These are phyloP conservation scores for Naganishia antarctica DNA, from an alignment of 768 basidiomycete genomes.

Conservation along the genomic window DNA sequence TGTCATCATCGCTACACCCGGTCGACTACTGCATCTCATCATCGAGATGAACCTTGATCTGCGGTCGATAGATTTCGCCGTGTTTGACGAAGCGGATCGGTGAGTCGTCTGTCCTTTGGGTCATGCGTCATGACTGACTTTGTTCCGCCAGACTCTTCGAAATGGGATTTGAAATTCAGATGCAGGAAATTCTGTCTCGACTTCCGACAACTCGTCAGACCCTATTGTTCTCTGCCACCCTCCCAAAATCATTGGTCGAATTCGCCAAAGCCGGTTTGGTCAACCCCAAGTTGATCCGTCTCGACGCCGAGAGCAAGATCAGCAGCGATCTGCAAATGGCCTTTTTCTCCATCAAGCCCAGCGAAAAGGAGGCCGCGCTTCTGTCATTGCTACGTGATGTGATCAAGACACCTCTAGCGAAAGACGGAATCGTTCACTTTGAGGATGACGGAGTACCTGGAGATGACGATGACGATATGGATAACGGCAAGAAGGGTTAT, in stretches of 20 bases:
- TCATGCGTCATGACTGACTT: too few relatives aligned
- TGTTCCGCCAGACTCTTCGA: constrained; percentile 64
- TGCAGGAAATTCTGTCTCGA: constrained; percentile 85
- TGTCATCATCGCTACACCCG: constrained; percentile 94
- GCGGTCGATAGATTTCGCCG: constrained; percentile 76
- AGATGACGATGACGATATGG: constrained; percentile 31
- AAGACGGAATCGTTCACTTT: constrained; percentile 21
- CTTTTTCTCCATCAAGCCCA: constrained; percentile 85
- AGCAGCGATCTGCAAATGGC: constrained; percentile 88
- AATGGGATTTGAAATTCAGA: constrained; percentile 89
- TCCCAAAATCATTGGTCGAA: constrained; percentile 91
- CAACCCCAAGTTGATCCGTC: constrained; percentile 88
- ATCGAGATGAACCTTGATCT: constrained; percentile 96
- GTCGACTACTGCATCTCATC: constrained; percentile 88
- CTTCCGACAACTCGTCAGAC: constrained; percentile 84
- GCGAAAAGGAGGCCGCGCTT: constrained; percentile 89
- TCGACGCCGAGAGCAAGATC: constrained; percentile 94
- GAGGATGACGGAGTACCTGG: constrained; percentile 28
- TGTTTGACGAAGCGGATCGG: constrained; percentile 97
- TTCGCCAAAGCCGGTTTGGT: constrained; percentile 92
- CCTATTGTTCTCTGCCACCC: constrained; percentile 89
- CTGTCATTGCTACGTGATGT: constrained; percentile 78
- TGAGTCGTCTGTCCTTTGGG: not conserved
- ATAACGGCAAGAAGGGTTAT: constrained; percentile 45
- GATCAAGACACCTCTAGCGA: constrained; percentile 64